These are phyloP conservation scores for Globisporangium recalcitrans DNA, from an alignment of 352 stramenopile species.

Conservation along the genomic window DNA sequence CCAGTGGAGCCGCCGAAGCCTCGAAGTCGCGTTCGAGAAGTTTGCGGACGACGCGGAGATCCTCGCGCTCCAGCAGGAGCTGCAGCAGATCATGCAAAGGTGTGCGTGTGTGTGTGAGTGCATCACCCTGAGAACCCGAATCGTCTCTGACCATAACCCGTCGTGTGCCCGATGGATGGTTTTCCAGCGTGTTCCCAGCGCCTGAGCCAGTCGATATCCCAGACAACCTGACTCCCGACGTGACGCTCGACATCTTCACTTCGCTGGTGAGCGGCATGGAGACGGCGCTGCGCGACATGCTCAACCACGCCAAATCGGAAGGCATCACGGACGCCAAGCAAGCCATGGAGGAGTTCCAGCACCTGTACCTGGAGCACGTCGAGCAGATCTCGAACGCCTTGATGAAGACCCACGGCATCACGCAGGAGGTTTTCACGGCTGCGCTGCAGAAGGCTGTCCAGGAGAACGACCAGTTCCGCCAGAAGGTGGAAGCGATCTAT, in stretches of 20 bases:
- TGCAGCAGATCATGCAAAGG: conserved; percentile 66
- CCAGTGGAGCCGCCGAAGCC: conserved; percentile 53
- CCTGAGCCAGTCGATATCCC: conserved; percentile 53
- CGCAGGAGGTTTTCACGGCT: conserved; percentile 56
- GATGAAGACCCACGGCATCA: conserved; percentile 61
- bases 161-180: background rate
- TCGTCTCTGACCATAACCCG: too few species aligned
- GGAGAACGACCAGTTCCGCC: conserved; percentile 57
- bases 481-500: conserved; percentile 72
- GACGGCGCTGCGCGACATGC: conserved; percentile 72
- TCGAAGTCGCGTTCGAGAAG: conserved; percentile 58
- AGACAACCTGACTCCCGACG: conserved; percentile 61
- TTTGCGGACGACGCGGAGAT: conserved; percentile 59
- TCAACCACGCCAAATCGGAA: conserved; percentile 57
- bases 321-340: conserved; percentile 65
- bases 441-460: conserved; percentile 66
- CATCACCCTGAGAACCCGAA: too few species aligned
- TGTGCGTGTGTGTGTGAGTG: conserved; percentile 16
- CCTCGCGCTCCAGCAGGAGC: conserved; percentile 50
- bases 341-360: conserved; percentile 76
- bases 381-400: conserved; percentile 60
- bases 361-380: conserved; percentile 67
- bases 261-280: conserved; percentile 71
- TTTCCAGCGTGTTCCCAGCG: conserved; percentile 51
- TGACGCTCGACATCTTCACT: conserved; percentile 58